Evolutionary conservation across 768 basidiomycete genomes (phyloP).

Genomic region (Boletus patriciae): DNA sequence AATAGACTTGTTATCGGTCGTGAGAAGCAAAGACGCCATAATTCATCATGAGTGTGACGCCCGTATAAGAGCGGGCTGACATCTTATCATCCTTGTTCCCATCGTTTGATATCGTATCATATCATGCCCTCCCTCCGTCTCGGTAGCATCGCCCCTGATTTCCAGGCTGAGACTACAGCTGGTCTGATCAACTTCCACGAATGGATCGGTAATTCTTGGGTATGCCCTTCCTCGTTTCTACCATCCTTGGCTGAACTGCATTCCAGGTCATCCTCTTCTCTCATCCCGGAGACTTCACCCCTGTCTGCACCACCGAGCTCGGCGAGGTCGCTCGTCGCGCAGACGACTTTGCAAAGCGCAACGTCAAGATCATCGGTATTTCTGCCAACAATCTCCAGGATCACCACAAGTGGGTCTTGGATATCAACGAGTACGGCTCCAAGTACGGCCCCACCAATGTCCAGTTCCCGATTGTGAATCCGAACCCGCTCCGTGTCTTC

Average conservation of each 20-base stretch:
- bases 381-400: slow-evolving; percentile 86
- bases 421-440: slow-evolving; percentile 80
- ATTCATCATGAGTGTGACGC: slow-evolving; percentile 24
- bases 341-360: slow-evolving; percentile 80
- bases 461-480: slow-evolving; percentile 82
- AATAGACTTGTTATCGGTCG: slow-evolving; percentile 34
- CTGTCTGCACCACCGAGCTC: slow-evolving; percentile 95
- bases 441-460: slow-evolving; percentile 71
- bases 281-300: slow-evolving; percentile 92
- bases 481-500: not conserved
- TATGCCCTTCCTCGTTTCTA: slow-evolving; percentile 33
- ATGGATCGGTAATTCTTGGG: slow-evolving; percentile 89
- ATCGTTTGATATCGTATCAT: slow-evolving; percentile 8
- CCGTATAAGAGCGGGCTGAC: slow-evolving; percentile 4
- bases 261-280: slow-evolving; percentile 86
- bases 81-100: slow-evolving; percentile 5
- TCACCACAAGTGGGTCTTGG: slow-evolving; percentile 86
- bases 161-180: slow-evolving; percentile 83
- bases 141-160: slow-evolving; percentile 88
- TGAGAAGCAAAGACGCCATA: slow-evolving; percentile 68
- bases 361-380: slow-evolving; percentile 92
- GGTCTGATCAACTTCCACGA: slow-evolving; percentile 92
- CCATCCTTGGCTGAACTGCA: not conserved
- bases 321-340: slow-evolving; percentile 91
- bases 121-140: slow-evolving; percentile 64